These are phyloP conservation scores for Elsinoe ampelina DNA, from an alignment of 2,329 filamentous ascomycete species.

Conservation along the genomic window DNA sequence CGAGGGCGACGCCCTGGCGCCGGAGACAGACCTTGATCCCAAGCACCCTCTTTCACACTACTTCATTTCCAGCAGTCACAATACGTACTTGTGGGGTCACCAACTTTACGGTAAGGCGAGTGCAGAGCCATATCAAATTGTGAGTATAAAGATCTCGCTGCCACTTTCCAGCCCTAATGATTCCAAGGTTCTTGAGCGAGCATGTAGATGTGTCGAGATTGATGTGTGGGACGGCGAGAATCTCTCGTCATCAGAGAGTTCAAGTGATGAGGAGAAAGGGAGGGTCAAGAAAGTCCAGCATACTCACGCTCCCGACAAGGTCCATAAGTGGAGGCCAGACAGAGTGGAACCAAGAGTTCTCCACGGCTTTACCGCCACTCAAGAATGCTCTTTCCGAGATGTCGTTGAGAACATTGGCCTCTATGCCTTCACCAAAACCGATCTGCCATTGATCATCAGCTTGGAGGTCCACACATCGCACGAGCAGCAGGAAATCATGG, in stretches of 20 bases:
- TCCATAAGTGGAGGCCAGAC: slow-evolving; percentile 15
- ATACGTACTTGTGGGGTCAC: slow-evolving; percentile 83
- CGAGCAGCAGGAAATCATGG: slow-evolving; percentile 85
- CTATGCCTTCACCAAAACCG: slow-evolving; percentile 61
- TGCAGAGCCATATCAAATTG: slow-evolving; percentile 67
- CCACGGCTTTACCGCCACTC: slow-evolving; percentile 64
- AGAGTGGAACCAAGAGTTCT: slow-evolving; percentile 25
- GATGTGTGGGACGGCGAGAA: slow-evolving; percentile 82
- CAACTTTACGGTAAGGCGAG: slow-evolving; percentile 72
- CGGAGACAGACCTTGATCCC: slow-evolving; percentile 25
- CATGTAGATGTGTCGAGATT: slow-evolving; percentile 86
- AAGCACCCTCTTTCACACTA: slow-evolving; percentile 67
- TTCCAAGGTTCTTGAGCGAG: slow-evolving; percentile 47
- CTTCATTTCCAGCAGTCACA: slow-evolving; percentile 91
- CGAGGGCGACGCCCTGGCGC: slow-evolving; percentile 38
- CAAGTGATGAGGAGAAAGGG: slow-evolving; percentile 27
- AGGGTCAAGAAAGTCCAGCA: slow-evolving; percentile 26
- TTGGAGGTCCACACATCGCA: slow-evolving; percentile 79
- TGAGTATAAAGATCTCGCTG: slow-evolving; percentile 33
- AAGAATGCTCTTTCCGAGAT: slow-evolving; percentile 75
- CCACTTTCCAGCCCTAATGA: not conserved
- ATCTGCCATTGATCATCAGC: slow-evolving; percentile 80
- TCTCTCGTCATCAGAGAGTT: slow-evolving; percentile 33
- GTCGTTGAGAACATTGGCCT: slow-evolving; percentile 75
- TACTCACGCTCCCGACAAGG: not conserved